Base-by-base conservation (phyloP, 179 eudicot species). In the Spergularia azorica region DNA sequence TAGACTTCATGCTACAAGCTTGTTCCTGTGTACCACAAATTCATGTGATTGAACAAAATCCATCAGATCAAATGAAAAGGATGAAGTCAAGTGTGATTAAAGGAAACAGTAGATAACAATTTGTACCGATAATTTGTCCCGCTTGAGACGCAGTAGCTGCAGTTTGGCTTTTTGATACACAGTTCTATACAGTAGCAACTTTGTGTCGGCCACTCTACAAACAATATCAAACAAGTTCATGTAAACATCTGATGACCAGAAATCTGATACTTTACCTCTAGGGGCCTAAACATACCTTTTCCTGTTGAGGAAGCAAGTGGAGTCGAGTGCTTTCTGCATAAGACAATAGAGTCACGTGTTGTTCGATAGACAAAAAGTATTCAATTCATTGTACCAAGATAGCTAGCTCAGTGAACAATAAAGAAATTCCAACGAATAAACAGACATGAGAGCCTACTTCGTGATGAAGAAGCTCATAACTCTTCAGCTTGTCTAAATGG, bases 391-490 rank as follows among this genome's bases (percentile, higher is more conserved):
- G 51, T 54, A 41, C 14, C 9, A 9, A 75, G 55, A 16, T 16
- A 60, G 10, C 62, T 9, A 60, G 71, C n/a, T 38, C 26, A 59
- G 4, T 36, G 21, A 79, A 60, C 39, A 17, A 60, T 41, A 10
- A 48, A 72, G 41, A 21, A 12, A 39, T 14, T 32, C 59, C 0
- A 71, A 59, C 36, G 64, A 77, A 52, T 56, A 55, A 81, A 71
- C 89, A 81, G 20, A 91, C 97, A 93, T 93, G 92, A 78, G 87
- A 83, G 68, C 72, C 65, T 21, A 86, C 72, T 76, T 80, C 81
- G 64, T 52, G 69, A 63, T 59, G 75, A 52, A 88, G 75, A 76
- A 83, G 80, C 79, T 88, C 84, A 76, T 86, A 89, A 70, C 74
- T 79, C 79, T 86, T 84, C 69, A 67, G 63, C 88, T 86, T 86